Evolutionary conservation across 805 yeast species (phyloP).

Genomic region (Lipomyces orientalis): DNA sequence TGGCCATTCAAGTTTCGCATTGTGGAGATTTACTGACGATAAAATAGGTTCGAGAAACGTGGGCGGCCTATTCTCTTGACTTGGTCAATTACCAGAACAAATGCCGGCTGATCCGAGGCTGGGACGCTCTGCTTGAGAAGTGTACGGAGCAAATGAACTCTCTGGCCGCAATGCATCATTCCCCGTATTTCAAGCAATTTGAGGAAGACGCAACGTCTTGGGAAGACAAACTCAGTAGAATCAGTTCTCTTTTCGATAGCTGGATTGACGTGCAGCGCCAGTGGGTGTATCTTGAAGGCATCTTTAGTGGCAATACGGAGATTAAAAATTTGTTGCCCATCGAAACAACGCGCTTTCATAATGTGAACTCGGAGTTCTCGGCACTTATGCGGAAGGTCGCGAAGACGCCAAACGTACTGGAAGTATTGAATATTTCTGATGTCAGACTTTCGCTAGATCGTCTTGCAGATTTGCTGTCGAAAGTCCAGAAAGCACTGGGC

Average conservation of each 20-base stretch:
- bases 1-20: no score
- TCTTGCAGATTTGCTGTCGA: slow-evolving; percentile 59
- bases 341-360: slow-evolving; percentile 70
- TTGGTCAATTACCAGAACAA: slow-evolving; percentile 59
- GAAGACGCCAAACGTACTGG: slow-evolving; percentile 59
- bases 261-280: slow-evolving; percentile 90
- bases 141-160: slow-evolving; percentile 66
- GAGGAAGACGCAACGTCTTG: slow-evolving; percentile 61
- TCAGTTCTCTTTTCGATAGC: slow-evolving; percentile 60
- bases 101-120: slow-evolving; percentile 64
- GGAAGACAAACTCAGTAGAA: slow-evolving; percentile 59
- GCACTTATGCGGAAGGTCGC: slow-evolving; percentile 56
- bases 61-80: slow-evolving; percentile 62
- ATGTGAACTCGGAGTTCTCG: slow-evolving; percentile 66
- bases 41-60: slow-evolving; percentile 53
- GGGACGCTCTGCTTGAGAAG: slow-evolving; percentile 66
- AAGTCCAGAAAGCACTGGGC: slow-evolving; percentile 67
- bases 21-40: neutral
- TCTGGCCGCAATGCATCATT: slow-evolving; percentile 71
- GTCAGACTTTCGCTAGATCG: slow-evolving; percentile 56
- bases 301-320: slow-evolving; percentile 64
- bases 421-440: slow-evolving; percentile 56
- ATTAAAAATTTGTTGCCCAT: slow-evolving; percentile 67
- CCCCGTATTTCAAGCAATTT: slow-evolving; percentile 64
- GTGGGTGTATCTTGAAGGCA: slow-evolving; percentile 85